A percentile compares a stretch with the other conserved stretches of the same genome.
Conservation (phyloP, 306 rosid species). For the Mucuna pruriens region DNA sequence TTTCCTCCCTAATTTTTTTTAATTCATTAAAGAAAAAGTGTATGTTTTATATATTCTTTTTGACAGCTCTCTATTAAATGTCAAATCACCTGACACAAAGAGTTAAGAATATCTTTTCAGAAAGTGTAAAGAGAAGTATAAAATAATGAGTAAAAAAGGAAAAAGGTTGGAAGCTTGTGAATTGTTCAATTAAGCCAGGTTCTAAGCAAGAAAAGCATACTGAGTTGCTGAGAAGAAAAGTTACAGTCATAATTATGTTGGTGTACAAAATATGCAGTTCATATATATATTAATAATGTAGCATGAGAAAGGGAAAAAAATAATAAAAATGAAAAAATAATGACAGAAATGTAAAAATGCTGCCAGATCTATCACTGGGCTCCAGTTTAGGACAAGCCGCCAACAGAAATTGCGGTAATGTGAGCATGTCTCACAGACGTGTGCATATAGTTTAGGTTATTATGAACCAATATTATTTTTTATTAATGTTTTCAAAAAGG, state of each 20-base stretch:
- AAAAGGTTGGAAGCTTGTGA: not conserved
- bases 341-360: not conserved
- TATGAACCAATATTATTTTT: not conserved
- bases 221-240: not conserved
- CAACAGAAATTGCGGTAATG: not conserved
- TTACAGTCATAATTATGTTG: not conserved
- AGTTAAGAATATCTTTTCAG: not conserved
- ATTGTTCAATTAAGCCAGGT: not conserved
- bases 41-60: not conserved
- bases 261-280: not conserved
- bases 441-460: not conserved
- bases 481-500: not conserved
- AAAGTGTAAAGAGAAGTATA: not conserved
- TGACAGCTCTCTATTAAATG: not conserved
- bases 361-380: not conserved
- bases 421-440: not conserved
- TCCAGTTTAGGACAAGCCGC: conserved; percentile 5
- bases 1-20: not conserved
- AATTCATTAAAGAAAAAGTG: not conserved
- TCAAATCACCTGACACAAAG: not conserved
- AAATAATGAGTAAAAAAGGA: not conserved
- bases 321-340: not conserved
- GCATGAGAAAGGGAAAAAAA: not conserved
- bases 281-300: not conserved
- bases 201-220: not conserved